Percentiles rank a stretch among this genome's conserved stretches.
phyloP scores from a whole-genome alignment of 345 rosid genomes.

The Brassica rapa region DNA sequence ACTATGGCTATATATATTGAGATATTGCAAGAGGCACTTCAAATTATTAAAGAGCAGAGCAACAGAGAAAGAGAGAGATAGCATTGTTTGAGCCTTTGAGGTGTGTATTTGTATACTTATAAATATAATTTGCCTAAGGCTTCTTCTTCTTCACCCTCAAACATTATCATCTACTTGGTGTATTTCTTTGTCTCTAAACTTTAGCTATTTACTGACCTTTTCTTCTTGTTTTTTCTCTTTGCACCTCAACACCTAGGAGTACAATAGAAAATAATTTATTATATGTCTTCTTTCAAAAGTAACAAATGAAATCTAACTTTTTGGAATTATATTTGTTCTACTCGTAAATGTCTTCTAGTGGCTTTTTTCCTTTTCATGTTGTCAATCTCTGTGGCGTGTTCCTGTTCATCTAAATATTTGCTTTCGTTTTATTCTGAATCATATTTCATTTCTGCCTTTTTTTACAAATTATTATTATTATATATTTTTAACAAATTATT shows the following conservation, averaged over 20 bases:
- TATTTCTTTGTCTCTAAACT: constrained; percentile 29
- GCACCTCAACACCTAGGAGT: constrained; percentile 27
- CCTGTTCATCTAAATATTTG: constrained; percentile 38
- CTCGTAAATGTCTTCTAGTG: constrained; percentile 39
- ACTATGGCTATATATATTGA: constrained; percentile 23
- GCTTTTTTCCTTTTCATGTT: constrained; percentile 28
- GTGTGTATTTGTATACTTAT: constrained; percentile 18
- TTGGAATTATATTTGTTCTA: constrained; percentile 35
- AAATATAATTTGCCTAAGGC: constrained; percentile 14
- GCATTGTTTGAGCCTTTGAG: constrained; percentile 27
- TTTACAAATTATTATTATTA: background rate
- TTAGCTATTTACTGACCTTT: constrained; percentile 39
- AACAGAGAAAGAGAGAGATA: constrained; percentile 6
- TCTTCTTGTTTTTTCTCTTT: constrained; percentile 41
- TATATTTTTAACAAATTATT: background rate
- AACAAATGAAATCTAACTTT: constrained; percentile 36
- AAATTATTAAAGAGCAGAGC: constrained; percentile 33
- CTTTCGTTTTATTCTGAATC: constrained; percentile 38
- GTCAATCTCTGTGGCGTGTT: constrained; percentile 37
- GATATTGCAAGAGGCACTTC: background rate
- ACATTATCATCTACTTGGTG: constrained; percentile 30
- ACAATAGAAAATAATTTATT: background rate
- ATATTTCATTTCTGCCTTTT: constrained; percentile 23
- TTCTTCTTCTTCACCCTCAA: constrained; percentile 31
- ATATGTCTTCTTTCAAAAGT: constrained; percentile 36